Evolutionary conservation across 1,284 basidiomycete genomes (phyloP).

Genomic region (Papiliotrema laurentii): DNA sequence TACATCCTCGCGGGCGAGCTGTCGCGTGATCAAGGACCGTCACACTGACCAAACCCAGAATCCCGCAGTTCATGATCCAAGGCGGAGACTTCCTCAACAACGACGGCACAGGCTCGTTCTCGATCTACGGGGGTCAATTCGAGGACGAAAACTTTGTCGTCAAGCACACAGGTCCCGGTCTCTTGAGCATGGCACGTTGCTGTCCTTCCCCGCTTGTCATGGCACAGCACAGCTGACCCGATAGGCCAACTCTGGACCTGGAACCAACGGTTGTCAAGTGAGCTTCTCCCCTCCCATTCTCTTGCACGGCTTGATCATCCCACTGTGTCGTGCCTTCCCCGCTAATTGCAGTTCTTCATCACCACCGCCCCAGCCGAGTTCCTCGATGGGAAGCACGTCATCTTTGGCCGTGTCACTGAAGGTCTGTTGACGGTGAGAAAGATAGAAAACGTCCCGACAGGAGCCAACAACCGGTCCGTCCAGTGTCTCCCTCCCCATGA

Average conservation of each 20-base stretch:
- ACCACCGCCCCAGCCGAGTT: constrained; percentile 92
- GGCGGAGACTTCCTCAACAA: constrained; percentile 75
- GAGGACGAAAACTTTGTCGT: constrained; percentile 93
- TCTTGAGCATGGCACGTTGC: constrained; percentile 71
- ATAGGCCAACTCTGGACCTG: constrained; percentile 85
- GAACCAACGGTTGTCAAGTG: constrained; percentile 88
- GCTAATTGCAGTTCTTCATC: constrained; percentile 98
- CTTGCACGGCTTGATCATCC: no score
- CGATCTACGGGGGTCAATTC: constrained; percentile 91
- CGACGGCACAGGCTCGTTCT: constrained; percentile 91
- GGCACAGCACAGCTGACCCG: not conserved
- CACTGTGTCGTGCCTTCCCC: not conserved
- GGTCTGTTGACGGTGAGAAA: constrained; percentile 87
- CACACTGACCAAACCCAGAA: constrained; percentile 16
- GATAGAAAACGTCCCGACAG: constrained; percentile 90
- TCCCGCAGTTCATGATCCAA: constrained; percentile 52
- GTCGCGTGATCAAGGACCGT: constrained; percentile 4
- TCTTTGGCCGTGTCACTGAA: constrained; percentile 85
- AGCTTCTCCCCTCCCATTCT: constrained; percentile 7
- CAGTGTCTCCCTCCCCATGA: not conserved
- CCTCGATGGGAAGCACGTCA: constrained; percentile 88
- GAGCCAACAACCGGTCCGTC: constrained; percentile 49
- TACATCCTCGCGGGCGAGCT: no score
- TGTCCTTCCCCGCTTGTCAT: not conserved
- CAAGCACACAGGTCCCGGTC: constrained; percentile 78